phyloP scores from a whole-genome alignment of 306 rosid species.

The Begonia loranthoides region DNA sequence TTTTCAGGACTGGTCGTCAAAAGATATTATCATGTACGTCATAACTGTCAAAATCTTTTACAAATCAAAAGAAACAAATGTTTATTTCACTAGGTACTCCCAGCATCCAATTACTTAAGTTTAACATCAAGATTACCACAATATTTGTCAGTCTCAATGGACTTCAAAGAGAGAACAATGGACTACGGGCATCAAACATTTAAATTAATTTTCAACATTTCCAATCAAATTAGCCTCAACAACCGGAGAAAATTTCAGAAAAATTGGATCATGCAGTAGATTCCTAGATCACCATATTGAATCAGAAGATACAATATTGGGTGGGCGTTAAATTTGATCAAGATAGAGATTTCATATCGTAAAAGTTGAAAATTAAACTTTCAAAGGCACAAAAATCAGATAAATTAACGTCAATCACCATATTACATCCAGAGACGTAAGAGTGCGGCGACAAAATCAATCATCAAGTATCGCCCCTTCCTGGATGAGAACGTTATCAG shows the following conservation, averaged over 20 bases:
- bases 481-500: neutral
- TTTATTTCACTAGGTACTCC: too few species aligned
- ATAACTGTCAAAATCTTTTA: neutral
- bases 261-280: slow-evolving; percentile 20
- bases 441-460: slow-evolving; percentile 75
- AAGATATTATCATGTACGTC: too few species aligned
- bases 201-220: neutral
- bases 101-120: too few species aligned
- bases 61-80: neutral
- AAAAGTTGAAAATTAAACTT: neutral
- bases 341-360: neutral
- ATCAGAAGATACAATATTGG: slow-evolving; percentile 19
- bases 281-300: slow-evolving; percentile 15
- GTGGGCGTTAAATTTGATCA: slow-evolving; percentile 20
- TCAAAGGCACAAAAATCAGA: slow-evolving; percentile 30
- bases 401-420: slow-evolving; percentile 49
- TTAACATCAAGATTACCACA: neutral
- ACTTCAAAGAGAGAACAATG: too few species aligned
- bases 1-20: too few species aligned
- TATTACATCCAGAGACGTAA: slow-evolving; percentile 35
- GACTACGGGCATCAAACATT: too few species aligned
- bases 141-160: neutral
- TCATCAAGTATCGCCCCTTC: slow-evolving; percentile 27
- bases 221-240: neutral
- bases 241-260: neutral